These are phyloP conservation scores for Camellia japonica DNA, from an alignment of 148 eudicot species.

Conservation along the genomic window DNA sequence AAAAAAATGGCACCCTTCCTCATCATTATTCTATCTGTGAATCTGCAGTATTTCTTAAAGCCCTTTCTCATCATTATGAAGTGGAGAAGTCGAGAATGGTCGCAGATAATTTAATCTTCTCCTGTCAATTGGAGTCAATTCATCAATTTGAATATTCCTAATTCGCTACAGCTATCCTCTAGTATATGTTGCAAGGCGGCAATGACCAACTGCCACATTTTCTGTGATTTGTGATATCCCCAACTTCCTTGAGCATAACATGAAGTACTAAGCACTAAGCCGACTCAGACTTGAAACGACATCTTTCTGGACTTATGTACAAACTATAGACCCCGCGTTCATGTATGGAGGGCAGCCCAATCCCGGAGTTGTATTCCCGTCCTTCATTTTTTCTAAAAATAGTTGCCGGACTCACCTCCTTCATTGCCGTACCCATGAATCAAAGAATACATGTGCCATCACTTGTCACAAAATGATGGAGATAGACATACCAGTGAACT, in stretches of 20 bases:
- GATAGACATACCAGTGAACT: no score
- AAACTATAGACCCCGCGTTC: neutral
- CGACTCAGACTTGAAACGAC: no score
- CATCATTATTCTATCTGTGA: no score
- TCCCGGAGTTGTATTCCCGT: neutral
- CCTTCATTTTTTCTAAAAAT: neutral
- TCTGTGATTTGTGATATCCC: neutral
- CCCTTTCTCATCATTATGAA: neutral
- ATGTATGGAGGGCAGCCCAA: neutral
- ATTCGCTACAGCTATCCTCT: neutral
- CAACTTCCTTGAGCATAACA: no score
- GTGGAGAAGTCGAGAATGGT: neutral
- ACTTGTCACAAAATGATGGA: no score
- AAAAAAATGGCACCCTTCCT: no score
- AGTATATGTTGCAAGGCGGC: neutral
- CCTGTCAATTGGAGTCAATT: neutral
- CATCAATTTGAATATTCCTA: neutral
- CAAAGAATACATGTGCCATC: neutral
- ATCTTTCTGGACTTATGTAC: constrained; percentile 8
- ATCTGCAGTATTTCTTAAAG: neutral
- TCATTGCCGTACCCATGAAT: neutral
- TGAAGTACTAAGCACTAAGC: no score
- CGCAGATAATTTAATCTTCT: neutral
- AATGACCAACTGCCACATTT: neutral
- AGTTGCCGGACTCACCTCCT: neutral